A percentile compares a stretch with the other conserved stretches of the same genome.
These are phyloP conservation scores for Trichoderma sp. DNA, from an alignment of 2,329 filamentous ascomycete species.

Conservation along the genomic window DNA sequence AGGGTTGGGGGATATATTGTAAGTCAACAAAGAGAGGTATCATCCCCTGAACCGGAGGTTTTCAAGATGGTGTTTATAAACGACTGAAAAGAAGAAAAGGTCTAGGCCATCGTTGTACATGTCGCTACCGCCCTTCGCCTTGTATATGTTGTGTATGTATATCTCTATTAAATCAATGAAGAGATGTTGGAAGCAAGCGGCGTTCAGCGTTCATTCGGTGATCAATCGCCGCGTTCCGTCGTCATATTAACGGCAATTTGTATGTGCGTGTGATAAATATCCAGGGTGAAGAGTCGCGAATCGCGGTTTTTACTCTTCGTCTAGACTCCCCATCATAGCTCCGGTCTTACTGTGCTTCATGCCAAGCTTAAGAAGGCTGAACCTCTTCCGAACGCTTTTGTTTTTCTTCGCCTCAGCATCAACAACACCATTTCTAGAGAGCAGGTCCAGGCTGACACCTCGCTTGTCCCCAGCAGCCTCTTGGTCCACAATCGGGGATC, in stretches of 20 bases:
- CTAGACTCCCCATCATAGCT: conserved; percentile 55
- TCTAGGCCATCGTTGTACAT: conserved; percentile 15
- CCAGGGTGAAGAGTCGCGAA: background rate
- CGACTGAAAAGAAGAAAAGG: conserved; percentile 17
- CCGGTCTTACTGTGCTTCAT: conserved; percentile 64
- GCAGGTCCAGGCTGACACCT: conserved; percentile 36
- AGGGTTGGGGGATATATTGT: background rate
- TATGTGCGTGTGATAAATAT: background rate
- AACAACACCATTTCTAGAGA: conserved; percentile 35
- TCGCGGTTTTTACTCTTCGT: conserved; percentile 54
- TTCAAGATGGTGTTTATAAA: conserved; percentile 24
- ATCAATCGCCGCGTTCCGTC: background rate
- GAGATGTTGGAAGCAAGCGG: background rate
- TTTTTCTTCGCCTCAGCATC: conserved; percentile 48
- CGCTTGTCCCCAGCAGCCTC: conserved; percentile 28
- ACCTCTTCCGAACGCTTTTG: conserved; percentile 71
- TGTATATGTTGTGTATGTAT: background rate
- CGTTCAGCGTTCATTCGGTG: background rate
- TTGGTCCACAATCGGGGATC: conserved; percentile 40
- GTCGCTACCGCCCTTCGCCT: background rate
- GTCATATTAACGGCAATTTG: background rate
- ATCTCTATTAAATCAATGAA: background rate
- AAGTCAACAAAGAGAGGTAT: conserved; percentile 7
- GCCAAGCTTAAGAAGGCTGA: conserved; percentile 76
- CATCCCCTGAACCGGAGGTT: background rate